Percentiles rank a stretch among this genome's conserved stretches.
Conservation (phyloP, 1,284 basidiomycete species). For the Naganishia sp. region DNA sequence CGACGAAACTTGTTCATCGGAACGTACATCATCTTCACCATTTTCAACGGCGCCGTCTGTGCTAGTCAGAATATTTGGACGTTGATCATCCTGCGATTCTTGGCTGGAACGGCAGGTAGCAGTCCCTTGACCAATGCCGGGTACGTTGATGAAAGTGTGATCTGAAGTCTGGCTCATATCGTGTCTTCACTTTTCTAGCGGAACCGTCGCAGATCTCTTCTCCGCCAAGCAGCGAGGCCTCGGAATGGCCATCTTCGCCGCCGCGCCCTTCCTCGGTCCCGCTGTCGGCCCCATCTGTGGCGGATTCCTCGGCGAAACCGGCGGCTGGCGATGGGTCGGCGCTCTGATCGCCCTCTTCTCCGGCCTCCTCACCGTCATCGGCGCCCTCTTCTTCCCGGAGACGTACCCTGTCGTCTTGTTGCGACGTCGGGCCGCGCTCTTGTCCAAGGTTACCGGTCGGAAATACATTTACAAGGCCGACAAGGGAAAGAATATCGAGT, state of each 20-base stretch:
- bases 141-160: slow-evolving; percentile 12
- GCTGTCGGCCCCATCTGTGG: slow-evolving; percentile 52
- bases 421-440: slow-evolving; percentile 47
- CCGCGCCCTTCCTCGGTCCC: slow-evolving; percentile 65
- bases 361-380: slow-evolving; percentile 45
- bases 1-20: slow-evolving; percentile 52
- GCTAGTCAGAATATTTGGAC: slow-evolving; percentile 52
- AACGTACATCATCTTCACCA: slow-evolving; percentile 52
- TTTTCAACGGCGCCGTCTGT: slow-evolving; percentile 54
- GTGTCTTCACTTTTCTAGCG: neutral
- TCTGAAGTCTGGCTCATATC: too few species aligned
- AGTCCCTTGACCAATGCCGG: slow-evolving; percentile 55
- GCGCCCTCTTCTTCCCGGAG: slow-evolving; percentile 50
- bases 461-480: slow-evolving; percentile 55
- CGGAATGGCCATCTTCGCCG: slow-evolving; percentile 59
- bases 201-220: slow-evolving; percentile 44
- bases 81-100: slow-evolving; percentile 55
- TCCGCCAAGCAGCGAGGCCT: slow-evolving; percentile 48
- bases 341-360: slow-evolving; percentile 65
- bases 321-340: slow-evolving; percentile 61
- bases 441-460: slow-evolving; percentile 54
- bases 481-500: slow-evolving; percentile 48
- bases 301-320: slow-evolving; percentile 51
- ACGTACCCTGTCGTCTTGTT: slow-evolving; percentile 56
- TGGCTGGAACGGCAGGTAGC: slow-evolving; percentile 53